Evolutionary conservation across 495 filamentous ascomycete species (phyloP), one percentile per base, ranked within the genome.

Genomic region (Aspergillus sclerotioniger): DNA sequence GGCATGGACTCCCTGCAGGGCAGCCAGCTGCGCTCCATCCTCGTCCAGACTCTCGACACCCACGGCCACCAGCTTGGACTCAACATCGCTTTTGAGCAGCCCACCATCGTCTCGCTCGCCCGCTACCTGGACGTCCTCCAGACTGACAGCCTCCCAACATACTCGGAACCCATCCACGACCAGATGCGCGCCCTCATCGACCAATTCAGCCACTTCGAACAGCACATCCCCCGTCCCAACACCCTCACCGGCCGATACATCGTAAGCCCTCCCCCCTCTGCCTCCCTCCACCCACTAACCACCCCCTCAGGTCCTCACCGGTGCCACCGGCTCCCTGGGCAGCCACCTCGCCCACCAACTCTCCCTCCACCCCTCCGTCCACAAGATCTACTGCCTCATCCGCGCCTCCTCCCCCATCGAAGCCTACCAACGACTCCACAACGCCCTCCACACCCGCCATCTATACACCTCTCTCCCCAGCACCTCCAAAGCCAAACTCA

Each of bases 1-100:
- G 83, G 82, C 1, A 75, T 86, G 21, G 82, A 85, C 52, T 84
- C 81, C 4, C 57, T 82, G 19, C 82, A 82, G 33, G 72, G 79
- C 3, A 78, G 77, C 8, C 77, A 72, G 52, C 70, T 86, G 21
- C 73, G 84, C 47, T 84, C 45, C 53, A 59, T 33, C 60, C 63
- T 45, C 49, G 59, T 58, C 35, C 78, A 44, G 63, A 73, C 49
- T 46, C 63, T 53, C 64, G 67, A 46, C 65, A 73, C 7, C 21
- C 62, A 57, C 15, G 61, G 57, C 10, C 61, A 69, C 2, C 58
- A 58, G 8, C 59, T 86, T 16, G 70, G 77, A 6, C 65, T 75
- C 31, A 77, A 81, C 54, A 70, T 80, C 21, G 76, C 75, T 0
- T 81, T 80, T 33, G 77, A 81, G 46, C 67, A 80, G 55, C 71